A percentile compares a stretch with the other conserved stretches of the same genome.
Conservation (phyloP, 208 protist species). For the Porcisia deanei region DNA sequence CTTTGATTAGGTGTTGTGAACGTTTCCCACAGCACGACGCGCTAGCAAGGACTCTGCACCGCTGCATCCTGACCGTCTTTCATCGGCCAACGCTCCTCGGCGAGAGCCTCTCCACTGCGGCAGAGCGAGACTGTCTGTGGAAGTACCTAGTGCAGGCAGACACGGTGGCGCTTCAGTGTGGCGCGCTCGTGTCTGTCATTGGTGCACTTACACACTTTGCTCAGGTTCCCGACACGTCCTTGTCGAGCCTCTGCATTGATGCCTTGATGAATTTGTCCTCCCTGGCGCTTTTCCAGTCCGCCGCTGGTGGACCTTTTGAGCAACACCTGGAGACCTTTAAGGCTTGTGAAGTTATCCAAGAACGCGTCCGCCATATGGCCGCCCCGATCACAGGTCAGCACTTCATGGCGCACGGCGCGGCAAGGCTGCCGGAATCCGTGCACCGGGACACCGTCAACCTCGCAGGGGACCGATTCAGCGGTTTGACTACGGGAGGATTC, state of each 20-base stretch:
- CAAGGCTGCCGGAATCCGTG: conserved; percentile 13
- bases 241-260: conserved; percentile 54
- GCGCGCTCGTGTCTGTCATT: conserved; percentile 20
- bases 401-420: conserved; percentile 35
- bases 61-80: conserved; percentile 47
- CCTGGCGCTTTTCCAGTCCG: conserved; percentile 38
- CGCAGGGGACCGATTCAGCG: conserved; percentile 26
- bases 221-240: conserved; percentile 20
- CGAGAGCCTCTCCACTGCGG: conserved; percentile 31
- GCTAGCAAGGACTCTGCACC: conserved; percentile 40
- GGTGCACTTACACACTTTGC: conserved; percentile 30
- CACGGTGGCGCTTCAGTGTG: conserved; percentile 11
- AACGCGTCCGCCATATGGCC: conserved; percentile 43
- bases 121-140: conserved; percentile 46
- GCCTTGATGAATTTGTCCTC: conserved; percentile 30
- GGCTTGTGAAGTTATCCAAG: conserved; percentile 22
- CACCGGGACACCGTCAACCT: conserved; percentile 60
- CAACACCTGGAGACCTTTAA: conserved; percentile 36
- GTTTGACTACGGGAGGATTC: conserved; percentile 5
- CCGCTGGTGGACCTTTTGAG: conserved; percentile 25
- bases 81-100: conserved; percentile 32
- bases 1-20: conserved; percentile 42
- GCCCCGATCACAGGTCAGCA: conserved; percentile 50
- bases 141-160: conserved; percentile 30
- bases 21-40: conserved; percentile 52